Base-by-base conservation (phyloP, 495 filamentous ascomycete genomes). In the Podospora tetraspora region DNA sequence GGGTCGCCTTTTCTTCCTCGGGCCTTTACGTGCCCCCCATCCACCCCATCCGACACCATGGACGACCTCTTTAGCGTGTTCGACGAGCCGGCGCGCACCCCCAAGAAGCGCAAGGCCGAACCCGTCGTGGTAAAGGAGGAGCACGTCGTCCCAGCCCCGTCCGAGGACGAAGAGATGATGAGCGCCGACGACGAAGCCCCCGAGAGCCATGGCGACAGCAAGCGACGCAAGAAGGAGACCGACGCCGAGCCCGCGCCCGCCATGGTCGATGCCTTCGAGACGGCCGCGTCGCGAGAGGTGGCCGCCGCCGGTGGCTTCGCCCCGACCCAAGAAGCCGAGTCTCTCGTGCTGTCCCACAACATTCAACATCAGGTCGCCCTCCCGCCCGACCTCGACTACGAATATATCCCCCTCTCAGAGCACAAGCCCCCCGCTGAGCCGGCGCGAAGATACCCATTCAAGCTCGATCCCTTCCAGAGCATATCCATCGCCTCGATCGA, bases 281-380 rank as follows among this genome's bases (percentile, higher is more conserved):
- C 96, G n/a, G 92, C 93, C 74, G 90, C 97, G 79, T 94, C 94
- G 57, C 83, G 92, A 80, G 92, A 99, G 76, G 86, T 97, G 30
- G 90, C 89, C 34, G 90, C 88, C 5, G 89, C 91, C 8, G 88
- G 89, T 64, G 94, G 93, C n/a, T 86, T 97, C 37, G 91, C 93
- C 71, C 80, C 84, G 12, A 79, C 84, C n/a, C 82, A 89, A 67
- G 90, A 78, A 61, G 70, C 62, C 21, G 77, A 78, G 32, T 87
- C 91, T 21, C 87, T 99, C 59, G 87, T 94, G 25, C 80, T 99
- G 24, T 93, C 91, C 19, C 96, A 98, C 81, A 97, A 99, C 82
- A 94, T 99, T 70, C 92, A 96, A 75, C 95, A 99, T 86, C 94
- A 99, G 79, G 95, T 97, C 68, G 92, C 95, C 27, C 84, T 97